Percentiles rank a stretch among this genome's conserved stretches.
phyloP scores from a whole-genome alignment of 352 stramenopile genomes.

The Phytophthora cryptogea region DNA sequence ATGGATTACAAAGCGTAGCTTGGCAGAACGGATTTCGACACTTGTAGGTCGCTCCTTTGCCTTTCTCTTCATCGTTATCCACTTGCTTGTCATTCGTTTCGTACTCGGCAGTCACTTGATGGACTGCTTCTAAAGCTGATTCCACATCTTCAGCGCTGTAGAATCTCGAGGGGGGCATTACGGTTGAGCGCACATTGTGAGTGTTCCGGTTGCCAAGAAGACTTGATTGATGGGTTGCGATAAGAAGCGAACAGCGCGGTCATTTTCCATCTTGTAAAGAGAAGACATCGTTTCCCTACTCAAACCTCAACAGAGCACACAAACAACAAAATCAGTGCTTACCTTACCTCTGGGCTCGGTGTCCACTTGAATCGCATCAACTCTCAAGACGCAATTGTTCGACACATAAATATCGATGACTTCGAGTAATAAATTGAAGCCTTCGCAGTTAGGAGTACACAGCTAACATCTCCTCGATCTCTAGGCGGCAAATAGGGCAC shows the following conservation, averaged over 20 bases:
- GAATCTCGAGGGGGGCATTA: neutral
- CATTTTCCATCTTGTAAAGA: slow-evolving; percentile 22
- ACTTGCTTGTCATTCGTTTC: neutral
- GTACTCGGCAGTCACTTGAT: neutral
- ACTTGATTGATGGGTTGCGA: slow-evolving; percentile 10
- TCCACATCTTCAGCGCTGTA: slow-evolving; percentile 8
- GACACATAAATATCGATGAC: neutral
- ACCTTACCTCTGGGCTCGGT: neutral
- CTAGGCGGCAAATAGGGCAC: slow-evolving; percentile 83
- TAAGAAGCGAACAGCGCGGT: slow-evolving; percentile 2
- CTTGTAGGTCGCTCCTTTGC: neutral
- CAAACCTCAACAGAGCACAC: no score
- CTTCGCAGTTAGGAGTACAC: slow-evolving; percentile 68
- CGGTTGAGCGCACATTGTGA: slow-evolving; percentile 2
- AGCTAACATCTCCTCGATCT: slow-evolving; percentile 83
- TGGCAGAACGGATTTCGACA: slow-evolving; percentile 58
- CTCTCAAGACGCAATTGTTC: neutral
- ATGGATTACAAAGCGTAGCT: slow-evolving; percentile 31
- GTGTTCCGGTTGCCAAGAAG: neutral
- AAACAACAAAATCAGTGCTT: neutral
- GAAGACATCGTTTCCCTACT: no score
- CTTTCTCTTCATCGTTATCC: neutral
- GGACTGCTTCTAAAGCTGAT: slow-evolving; percentile 7
- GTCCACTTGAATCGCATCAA: neutral
- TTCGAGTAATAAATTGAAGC: slow-evolving; percentile 1